phyloP scores from a whole-genome alignment of 202 grass and related monocot species.

The Thinopyrum obtusiflorum region DNA sequence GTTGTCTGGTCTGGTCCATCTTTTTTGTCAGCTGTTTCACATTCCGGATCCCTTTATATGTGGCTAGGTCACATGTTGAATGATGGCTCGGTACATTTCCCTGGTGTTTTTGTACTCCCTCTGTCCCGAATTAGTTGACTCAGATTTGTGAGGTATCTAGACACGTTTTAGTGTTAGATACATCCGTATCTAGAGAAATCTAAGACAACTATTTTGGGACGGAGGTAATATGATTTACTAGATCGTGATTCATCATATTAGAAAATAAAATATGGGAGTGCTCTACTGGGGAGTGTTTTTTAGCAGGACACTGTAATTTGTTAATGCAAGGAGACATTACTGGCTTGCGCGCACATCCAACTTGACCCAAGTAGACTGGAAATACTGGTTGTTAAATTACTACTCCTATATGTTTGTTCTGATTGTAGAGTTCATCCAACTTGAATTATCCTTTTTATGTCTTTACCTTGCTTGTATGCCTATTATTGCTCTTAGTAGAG shows the following conservation, averaged over 20 bases:
- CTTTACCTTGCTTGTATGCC: neutral
- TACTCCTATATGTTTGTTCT: neutral
- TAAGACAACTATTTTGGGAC: too few relatives aligned
- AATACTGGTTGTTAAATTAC: neutral
- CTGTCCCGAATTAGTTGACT: too few relatives aligned
- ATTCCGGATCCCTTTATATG: constrained; percentile 35
- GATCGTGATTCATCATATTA: constrained; percentile 7
- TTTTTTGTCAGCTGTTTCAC: constrained; percentile 21
- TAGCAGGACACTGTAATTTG: constrained; percentile 7
- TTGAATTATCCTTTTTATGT: neutral
- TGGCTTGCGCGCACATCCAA: neutral
- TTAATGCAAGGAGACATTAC: neutral
- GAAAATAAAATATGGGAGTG: too few relatives aligned
- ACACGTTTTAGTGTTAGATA: too few relatives aligned
- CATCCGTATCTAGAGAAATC: too few relatives aligned
- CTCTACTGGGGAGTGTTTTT: neutral
- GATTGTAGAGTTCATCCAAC: neutral
- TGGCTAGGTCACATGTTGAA: constrained; percentile 24
- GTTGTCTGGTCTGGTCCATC: neutral
- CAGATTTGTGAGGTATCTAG: too few relatives aligned
- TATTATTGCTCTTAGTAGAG: neutral
- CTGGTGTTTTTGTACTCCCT: neutral
- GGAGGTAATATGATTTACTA: constrained; percentile 29
- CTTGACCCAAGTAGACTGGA: neutral
- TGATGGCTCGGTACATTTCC: constrained; percentile 12